Percentiles rank a stretch among this genome's conserved stretches.
Evolutionary conservation across 768 basidiomycete species (phyloP).

Genomic region (Tulasnella calospora): DNA sequence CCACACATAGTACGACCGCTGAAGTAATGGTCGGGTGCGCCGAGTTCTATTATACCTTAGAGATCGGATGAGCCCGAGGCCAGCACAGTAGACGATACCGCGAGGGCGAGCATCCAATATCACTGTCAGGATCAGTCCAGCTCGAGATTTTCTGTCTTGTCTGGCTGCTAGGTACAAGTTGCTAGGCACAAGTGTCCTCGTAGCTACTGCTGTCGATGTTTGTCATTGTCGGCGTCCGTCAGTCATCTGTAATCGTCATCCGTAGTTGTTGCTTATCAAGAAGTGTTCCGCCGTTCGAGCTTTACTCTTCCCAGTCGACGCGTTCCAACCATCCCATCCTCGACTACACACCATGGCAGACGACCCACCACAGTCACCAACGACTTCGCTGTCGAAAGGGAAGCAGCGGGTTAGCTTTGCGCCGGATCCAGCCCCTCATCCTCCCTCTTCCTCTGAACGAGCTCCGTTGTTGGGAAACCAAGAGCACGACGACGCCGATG

Average conservation of each 20-base stretch:
- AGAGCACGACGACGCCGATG: not conserved
- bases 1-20: not conserved
- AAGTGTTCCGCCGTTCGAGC: not conserved
- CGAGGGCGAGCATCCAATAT: not conserved
- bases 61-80: not conserved
- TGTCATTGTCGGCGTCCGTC: not conserved
- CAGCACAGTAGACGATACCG: not conserved
- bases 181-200: not conserved
- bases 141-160: not conserved
- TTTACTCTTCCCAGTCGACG: not conserved
- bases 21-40: not conserved
- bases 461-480: constrained; percentile 17
- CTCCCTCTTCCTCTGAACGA: constrained; percentile 2
- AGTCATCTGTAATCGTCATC: not conserved
- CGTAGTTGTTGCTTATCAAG: not conserved
- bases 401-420: constrained; percentile 24
- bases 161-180: not conserved
- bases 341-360: constrained; percentile 16
- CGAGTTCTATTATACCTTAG: not conserved
- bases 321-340: constrained; percentile 7
- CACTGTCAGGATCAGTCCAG: not conserved
- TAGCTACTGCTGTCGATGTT: not conserved
- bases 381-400: not conserved
- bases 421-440: not conserved
- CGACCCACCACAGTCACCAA: not conserved